A percentile compares a stretch with the other conserved stretches of the same genome.
These are phyloP conservation scores for Nothophytophthora sp. DNA, from an alignment of 352 stramenopile species.

Conservation along the genomic window DNA sequence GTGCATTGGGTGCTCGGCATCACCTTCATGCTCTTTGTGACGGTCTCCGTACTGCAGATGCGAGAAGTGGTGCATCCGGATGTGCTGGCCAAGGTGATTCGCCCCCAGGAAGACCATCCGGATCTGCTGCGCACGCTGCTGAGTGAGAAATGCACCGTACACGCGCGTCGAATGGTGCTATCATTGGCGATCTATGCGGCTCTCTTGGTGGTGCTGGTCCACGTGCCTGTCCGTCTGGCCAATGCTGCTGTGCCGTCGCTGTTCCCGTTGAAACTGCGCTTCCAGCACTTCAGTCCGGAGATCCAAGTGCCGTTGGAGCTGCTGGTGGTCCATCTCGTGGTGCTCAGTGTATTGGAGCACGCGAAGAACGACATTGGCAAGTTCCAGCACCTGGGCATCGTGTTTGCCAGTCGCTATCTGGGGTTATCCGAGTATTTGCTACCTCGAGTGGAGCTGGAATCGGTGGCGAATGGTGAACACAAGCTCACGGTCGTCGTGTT, in stretches of 20 bases:
- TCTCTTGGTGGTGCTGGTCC: conserved; percentile 87
- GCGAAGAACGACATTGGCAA: conserved; percentile 86
- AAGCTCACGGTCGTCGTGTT: conserved; percentile 49
- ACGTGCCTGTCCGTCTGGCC: conserved; percentile 80
- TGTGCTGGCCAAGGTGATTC: conserved; percentile 85
- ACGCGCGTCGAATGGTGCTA: conserved; percentile 93
- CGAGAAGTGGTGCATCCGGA: conserved; percentile 96
- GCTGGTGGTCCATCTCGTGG: conserved; percentile 94
- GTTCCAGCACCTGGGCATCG: conserved; percentile 68
- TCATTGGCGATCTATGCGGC: conserved; percentile 92
- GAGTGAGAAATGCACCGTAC: conserved; percentile 92
- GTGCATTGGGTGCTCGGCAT: conserved; percentile 98
- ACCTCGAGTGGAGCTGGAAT: conserved; percentile 47
- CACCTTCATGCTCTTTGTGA: conserved; percentile 98
- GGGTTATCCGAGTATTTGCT: conserved; percentile 74
- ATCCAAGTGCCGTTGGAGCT: conserved; percentile 97
- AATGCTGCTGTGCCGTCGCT: conserved; percentile 47
- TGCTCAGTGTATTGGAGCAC: conserved; percentile 94
- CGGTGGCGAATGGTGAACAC: conserved; percentile 31
- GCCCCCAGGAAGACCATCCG: conserved; percentile 96
- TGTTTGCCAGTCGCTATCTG: conserved; percentile 57
- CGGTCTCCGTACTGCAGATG: conserved; percentile 94
- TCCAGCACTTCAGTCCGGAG: conserved; percentile 93
- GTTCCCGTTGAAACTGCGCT: conserved; percentile 81
- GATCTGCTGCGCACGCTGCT: conserved; percentile 96